Conservation (phyloP, 495 filamentous ascomycete species). For the Chaetomium cochliodes region DNA sequence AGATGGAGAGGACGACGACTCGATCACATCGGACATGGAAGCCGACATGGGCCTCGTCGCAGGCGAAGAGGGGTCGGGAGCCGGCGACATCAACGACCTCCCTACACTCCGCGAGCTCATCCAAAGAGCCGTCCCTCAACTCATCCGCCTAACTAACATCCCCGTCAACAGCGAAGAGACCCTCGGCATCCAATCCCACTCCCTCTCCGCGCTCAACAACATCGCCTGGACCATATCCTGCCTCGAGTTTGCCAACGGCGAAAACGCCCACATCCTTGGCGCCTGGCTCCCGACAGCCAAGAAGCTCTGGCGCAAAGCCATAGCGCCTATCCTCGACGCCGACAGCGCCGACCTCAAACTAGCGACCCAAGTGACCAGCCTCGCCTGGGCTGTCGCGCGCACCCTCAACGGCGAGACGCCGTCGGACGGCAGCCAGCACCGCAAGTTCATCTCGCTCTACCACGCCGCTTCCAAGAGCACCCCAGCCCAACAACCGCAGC, state of each 20-base stretch:
- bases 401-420: constrained; percentile 48
- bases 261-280: constrained; percentile 42
- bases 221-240: constrained; percentile 59
- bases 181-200: constrained; percentile 44
- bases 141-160: constrained; percentile 44
- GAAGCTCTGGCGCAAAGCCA: constrained; percentile 52
- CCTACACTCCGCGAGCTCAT: constrained; percentile 51
- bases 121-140: constrained; percentile 48
- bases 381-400: constrained; percentile 62
- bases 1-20: constrained; percentile 46
- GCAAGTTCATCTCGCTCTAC: constrained; percentile 61
- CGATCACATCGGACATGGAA: constrained; percentile 47
- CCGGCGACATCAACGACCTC: constrained; percentile 41
- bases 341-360: constrained; percentile 60
- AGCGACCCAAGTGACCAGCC: constrained; percentile 55
- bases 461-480: constrained; percentile 48
- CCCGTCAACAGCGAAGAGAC: constrained; percentile 27
- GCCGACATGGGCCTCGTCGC: constrained; percentile 60
- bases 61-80: constrained; percentile 45
- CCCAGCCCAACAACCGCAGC: constrained; percentile 20
- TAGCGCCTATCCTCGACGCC: constrained; percentile 52
- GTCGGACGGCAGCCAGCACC: constrained; percentile 48
- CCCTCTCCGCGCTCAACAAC: constrained; percentile 57
- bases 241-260: constrained; percentile 46
- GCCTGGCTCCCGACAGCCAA: constrained; percentile 52